Evolutionary conservation across 495 filamentous ascomycete genomes (phyloP), one percentile per base, ranked within the genome.

Genomic region (Penicillium antarcticum): DNA sequence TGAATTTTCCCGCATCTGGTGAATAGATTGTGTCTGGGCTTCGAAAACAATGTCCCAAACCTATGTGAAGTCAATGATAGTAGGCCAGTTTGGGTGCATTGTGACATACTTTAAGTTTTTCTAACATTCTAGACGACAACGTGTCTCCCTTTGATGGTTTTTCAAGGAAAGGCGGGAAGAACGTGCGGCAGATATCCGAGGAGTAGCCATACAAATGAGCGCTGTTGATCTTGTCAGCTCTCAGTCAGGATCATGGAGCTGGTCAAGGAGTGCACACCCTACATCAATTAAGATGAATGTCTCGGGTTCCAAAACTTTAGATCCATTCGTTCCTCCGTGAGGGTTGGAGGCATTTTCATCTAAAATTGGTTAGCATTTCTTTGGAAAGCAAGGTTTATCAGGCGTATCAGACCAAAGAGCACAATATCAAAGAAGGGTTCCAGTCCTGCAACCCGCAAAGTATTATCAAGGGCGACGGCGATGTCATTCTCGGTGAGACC

Each of bases 221-320:
- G 1, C 75, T 74, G 5, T 38, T 19, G 23, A 14, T 10, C 10
- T 33, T 44, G 60, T 62, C 51, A 68, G 52, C 23, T 34, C 9
- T 9, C 38, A 23, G 38, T 10, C 5, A 1, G 24, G 5, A 14
- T 17, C 18, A 19, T 29, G 7, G 31, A 29, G 2, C 9, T 29
- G 34, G 6, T 10, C 23, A 23, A 24, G 6, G 33, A 10, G 38
- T 21, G 58, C 67, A 18, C 24, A 76, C 73, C 80, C 78, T 26
- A 83, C 79, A 51, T 83, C 78, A 35, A 82, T 81, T 13, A 81
- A 60, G 0, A 82, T 58, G 60, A 82, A 80, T 1, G 73, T 78
- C 38, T 79, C 77, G 6, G 69, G 36, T 29, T 71, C 67, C 3
- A 80, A 55, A 17, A 69, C 66, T 57, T 78, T 81, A 3, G 51